Percentiles rank a stretch among this genome's conserved stretches.
phyloP scores from a whole-genome alignment of 441 rosid genomes.

The Gossypium schwendimanii region DNA sequence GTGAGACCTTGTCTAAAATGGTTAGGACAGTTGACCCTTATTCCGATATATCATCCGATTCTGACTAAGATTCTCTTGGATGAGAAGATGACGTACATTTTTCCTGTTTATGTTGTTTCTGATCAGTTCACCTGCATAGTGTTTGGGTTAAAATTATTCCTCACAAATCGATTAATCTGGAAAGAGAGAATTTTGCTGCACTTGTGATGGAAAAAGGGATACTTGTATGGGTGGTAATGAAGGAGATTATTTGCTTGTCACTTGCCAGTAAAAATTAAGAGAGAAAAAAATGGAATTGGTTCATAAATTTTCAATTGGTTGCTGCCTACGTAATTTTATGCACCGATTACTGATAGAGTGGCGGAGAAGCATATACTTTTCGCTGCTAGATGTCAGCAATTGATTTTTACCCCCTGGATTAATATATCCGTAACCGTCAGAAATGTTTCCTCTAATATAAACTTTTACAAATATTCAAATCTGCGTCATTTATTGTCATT shows the following conservation, averaged over 20 bases:
- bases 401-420: too few relatives aligned
- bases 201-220: not conserved
- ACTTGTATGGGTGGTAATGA: not conserved
- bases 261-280: not conserved
- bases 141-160: not conserved
- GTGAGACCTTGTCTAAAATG: constrained; percentile 61
- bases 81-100: not conserved
- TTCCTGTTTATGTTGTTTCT: not conserved
- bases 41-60: constrained; percentile 42
- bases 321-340: not conserved
- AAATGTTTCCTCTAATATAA: too few relatives aligned
- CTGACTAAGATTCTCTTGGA: constrained; percentile 33
- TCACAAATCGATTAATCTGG: not conserved
- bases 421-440: too few relatives aligned
- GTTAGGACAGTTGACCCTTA: constrained; percentile 42
- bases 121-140: not conserved
- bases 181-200: not conserved
- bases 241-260: not conserved
- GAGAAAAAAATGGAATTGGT: not conserved
- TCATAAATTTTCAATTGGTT: not conserved
- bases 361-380: not conserved
- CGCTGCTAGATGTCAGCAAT: not conserved
- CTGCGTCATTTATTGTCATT: too few relatives aligned
- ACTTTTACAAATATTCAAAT: too few relatives aligned
- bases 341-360: not conserved